Evolutionary conservation across 2,329 filamentous ascomycete genomes (phyloP), one percentile per base, ranked within the genome.

Genomic region (Phyllosticta capitalensis): DNA sequence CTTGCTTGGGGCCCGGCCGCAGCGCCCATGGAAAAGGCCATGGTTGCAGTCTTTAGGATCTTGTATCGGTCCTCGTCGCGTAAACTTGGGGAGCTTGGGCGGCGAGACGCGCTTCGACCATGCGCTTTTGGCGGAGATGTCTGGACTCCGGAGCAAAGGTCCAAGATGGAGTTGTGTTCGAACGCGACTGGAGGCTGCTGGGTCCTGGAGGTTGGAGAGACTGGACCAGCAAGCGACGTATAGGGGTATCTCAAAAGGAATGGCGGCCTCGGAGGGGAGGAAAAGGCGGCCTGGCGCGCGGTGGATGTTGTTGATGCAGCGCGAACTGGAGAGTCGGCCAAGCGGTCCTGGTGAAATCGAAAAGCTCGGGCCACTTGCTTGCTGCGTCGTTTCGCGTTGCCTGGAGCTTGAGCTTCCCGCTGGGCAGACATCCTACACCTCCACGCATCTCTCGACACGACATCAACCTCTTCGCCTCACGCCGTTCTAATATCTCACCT

Each of bases 1-100:
- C 81, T 78, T 56, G 74, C 72, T 63, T 70, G 71, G 52, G 65
- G 67, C 63, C 61, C 70, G 62, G 72, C 71, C 61, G 72, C 75
- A 59, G 67, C 69, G 56, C 71, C n/a, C 54, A 86, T 86, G 71
- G 80, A 78, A 73, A 88, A 88, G 60, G 85, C 83, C 86, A 90
- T 86, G 63, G 60, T 71, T 57, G 68, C 68, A 45, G 38, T 45
- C 38, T 45, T 45, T 14, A 45, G 17, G 17, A n/a, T n/a, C 38
- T 17, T n/a, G 17, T 6, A n/a, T 6, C 14, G 38, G 38, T 3
- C 6, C 4, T 45, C 38, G 38, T 45, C 38, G 38, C 38, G 38
- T 45, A 14, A 19, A 7, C 3, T n/a, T 45, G 17, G 5, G 38
- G n/a, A 45, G 38, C 38, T 45, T n/a, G 17, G 38, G 38, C 17